Percentiles rank a stretch among this genome's conserved stretches.
phyloP scores from a whole-genome alignment of 352 stramenopile genomes.

The Globisporangium recalcitrans region DNA sequence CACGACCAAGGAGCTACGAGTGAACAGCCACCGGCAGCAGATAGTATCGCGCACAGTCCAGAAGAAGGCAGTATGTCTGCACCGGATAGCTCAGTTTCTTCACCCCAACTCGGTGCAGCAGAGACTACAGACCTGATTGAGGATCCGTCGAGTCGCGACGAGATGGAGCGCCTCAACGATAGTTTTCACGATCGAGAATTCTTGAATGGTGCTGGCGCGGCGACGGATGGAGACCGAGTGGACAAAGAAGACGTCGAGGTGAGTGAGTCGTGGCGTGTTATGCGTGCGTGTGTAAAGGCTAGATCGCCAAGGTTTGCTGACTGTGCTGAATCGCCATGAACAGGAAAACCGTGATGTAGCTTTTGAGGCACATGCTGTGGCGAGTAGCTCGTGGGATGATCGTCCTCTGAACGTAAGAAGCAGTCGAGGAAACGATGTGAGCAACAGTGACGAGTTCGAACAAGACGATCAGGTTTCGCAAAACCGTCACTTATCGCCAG shows the following conservation, averaged over 20 bases:
- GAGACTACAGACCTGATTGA: neutral
- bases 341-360: neutral
- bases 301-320: neutral
- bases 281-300: neutral
- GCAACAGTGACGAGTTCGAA: neutral
- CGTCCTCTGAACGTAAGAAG: slow-evolving; percentile 9
- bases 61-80: neutral
- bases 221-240: neutral
- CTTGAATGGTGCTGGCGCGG: neutral
- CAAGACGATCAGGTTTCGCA: neutral
- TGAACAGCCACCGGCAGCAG: neutral
- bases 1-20: neutral
- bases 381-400: slow-evolving; percentile 9
- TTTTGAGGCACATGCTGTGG: neutral
- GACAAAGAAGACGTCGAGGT: neutral
- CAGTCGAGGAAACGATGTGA: neutral
- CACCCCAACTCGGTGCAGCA: neutral
- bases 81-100: neutral
- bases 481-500: neutral
- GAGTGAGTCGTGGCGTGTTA: neutral
- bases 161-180: neutral
- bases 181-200: neutral
- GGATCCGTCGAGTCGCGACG: neutral
- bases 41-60: neutral
- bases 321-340: neutral